Evolutionary conservation across 2,329 filamentous ascomycete species (phyloP), one percentile per base, ranked within the genome.

Genomic region (Monosporascus sp.): DNA sequence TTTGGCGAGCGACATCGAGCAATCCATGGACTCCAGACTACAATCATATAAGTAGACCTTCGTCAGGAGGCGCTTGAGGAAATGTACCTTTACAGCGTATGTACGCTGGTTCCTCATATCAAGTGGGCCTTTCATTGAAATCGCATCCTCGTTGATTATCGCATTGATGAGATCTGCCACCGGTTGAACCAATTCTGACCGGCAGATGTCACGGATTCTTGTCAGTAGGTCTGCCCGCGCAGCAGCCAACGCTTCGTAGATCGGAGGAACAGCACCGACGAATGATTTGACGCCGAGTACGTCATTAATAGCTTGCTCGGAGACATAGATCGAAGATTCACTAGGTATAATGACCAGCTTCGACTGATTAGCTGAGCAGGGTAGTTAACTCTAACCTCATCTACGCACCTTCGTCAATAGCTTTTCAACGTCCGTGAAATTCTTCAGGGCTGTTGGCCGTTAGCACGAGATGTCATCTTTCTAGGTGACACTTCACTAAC

Each of bases 31-130:
- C 84, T 0, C 90, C 89, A 46, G 90, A 84, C 80, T 89, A 59
- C 7, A 5, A 37, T 38, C 14, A 59, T 60, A 56, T 68, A 35
- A 66, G 60, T 47, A 43, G 6, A 18, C 22, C 27, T 38, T 27
- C 18, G 27, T 14, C 31, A 14, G 4, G 47, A 39, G 17, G 6
- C 11, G 18, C 20, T 35, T 38, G 11, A 18, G 5, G 43, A 47
- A n/a, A 39, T 60, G 53, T 63, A 85, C 83, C 73, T 88, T 94
- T 35, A 97, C 87, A 22, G 93, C 93, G 72, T 95, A 97, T 1
- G 88, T 89, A 57, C 93, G 80, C 66, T 97, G 93, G 56, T 97
- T 96, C 15, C 92, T 82, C 52, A 96, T 76, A 56, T 97, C 93
- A 5, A 97, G 77, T 0, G 94, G 87, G 22, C 86, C 83, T 47